Base-by-base conservation (phyloP, 208 protist species). In the Leishmania martiniquensis region DNA sequence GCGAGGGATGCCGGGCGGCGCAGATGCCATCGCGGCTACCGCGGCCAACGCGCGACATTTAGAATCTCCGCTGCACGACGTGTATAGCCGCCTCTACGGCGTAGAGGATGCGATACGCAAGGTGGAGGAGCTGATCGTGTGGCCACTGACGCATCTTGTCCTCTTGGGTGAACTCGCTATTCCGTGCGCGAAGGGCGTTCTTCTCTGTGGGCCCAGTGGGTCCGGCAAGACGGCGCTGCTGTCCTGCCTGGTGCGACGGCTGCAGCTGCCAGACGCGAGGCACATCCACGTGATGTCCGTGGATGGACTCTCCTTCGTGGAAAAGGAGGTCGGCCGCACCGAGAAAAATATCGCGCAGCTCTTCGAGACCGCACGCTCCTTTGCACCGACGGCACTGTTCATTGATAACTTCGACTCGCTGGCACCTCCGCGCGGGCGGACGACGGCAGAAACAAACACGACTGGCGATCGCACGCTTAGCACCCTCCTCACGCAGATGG, bases 401-500 rank as follows among this genome's bases (percentile, higher is more conserved):
- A 85, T 98, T 63, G 95, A 98, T 85, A 97, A 98, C 80, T 83
- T 98, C 62, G 97, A 98, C 69, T 90, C 93, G 32, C 84, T 98
- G 66, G 95, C 97, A 5, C 89, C 89, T 20, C 90, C 91, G 29
- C 93, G 96, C 52, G 89, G 89, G 13, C 75, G 77, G 45, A 76
- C 80, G 25, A 87, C 74, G 32, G 62, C 63, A 34, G 86, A 93
- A 78, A 89, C 87, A 39, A 90, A 84, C 60, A 89, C 80, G 17
- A 87, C 92, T n/a, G 82, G 85, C 37, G 96, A 98, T 76, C 91
- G 94, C 75, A 95, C 91, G 54, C 86, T 98, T 20, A 96, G 89
- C 70, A 97, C 94, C n/a, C 83, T 98, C 57, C 87, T 98, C 13
- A 97, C 90, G 55, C 92, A 97, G 82, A 98, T 98, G 94, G 96